phyloP scores from a whole-genome alignment of 345 rosid genomes.

The Melaleuca alternifolia region DNA sequence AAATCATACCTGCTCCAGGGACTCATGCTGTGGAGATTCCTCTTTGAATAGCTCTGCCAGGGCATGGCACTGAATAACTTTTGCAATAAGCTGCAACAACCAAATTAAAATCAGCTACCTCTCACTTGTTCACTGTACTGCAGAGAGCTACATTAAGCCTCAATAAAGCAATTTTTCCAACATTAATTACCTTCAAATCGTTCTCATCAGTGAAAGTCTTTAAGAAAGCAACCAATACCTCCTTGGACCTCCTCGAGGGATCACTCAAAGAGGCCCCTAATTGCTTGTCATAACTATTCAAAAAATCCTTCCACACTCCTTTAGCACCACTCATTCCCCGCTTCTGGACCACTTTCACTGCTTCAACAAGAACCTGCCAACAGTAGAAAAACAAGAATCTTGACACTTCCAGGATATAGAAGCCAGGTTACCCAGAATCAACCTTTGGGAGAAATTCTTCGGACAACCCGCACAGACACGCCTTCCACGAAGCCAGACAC shows the following conservation, averaged over 20 bases:
- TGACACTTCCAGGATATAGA: background rate
- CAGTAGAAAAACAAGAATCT: background rate
- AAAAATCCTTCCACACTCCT: conserved; percentile 74
- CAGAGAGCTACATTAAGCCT: background rate
- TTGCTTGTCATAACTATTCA: conserved; percentile 35
- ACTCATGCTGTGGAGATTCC: conserved; percentile 27
- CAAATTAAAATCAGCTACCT: background rate
- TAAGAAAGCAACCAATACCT: conserved; percentile 51
- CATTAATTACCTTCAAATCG: conserved; percentile 32
- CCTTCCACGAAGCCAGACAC: background rate
- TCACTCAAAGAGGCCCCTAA: conserved; percentile 58
- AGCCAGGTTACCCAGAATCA: background rate
- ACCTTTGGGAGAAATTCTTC: background rate
- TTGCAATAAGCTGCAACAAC: conserved; percentile 12
- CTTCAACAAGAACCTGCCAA: conserved; percentile 49
- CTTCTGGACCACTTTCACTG: conserved; percentile 59
- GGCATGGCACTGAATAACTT: conserved; percentile 24
- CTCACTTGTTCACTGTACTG: background rate
- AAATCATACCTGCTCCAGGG: conserved; percentile 52
- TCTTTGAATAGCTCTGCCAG: conserved; percentile 22
- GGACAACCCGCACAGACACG: background rate
- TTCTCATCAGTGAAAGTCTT: conserved; percentile 32
- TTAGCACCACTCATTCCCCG: conserved; percentile 34
- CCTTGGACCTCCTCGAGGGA: conserved; percentile 52
- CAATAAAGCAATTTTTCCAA: background rate